Evolutionary conservation across 2,329 filamentous ascomycete genomes (phyloP).

Genomic region (Botrytis elliptica): DNA sequence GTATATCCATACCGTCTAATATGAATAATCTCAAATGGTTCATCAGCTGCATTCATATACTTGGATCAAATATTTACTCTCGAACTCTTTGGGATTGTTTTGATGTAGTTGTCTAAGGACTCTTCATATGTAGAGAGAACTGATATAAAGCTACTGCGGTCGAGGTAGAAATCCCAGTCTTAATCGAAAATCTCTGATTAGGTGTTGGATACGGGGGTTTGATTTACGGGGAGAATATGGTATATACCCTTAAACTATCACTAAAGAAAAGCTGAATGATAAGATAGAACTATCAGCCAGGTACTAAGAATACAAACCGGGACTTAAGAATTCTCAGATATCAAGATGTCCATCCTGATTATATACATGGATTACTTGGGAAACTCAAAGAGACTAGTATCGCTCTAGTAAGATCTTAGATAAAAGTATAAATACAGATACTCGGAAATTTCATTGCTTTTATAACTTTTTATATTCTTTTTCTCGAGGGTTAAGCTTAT

Average conservation of each 20-base stretch:
- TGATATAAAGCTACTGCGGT: not conserved
- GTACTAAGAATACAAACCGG: too few relatives aligned
- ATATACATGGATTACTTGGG: not conserved
- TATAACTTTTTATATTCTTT: too few relatives aligned
- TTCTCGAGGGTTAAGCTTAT: too few relatives aligned
- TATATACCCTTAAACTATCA: not conserved
- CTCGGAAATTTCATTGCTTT: too few relatives aligned
- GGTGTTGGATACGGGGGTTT: not conserved
- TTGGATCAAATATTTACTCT: not conserved
- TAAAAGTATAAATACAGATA: too few relatives aligned
- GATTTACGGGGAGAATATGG: not conserved
- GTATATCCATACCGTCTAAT: not conserved
- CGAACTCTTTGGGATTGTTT: not conserved
- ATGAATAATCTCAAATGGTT: not conserved
- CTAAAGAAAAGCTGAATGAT: not conserved
- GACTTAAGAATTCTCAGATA: not conserved
- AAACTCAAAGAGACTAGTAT: not conserved
- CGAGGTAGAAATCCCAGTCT: rapidly evolving
- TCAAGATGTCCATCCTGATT: not conserved
- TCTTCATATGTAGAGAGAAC: not conserved
- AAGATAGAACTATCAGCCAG: not conserved
- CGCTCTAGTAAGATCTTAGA: not conserved
- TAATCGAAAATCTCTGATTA: not conserved
- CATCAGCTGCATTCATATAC: not conserved
- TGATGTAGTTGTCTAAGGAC: not conserved